Evolutionary conservation across 495 filamentous ascomycete genomes (phyloP), one percentile per base, ranked within the genome.

Genomic region (Neurospora tetrasperma): DNA sequence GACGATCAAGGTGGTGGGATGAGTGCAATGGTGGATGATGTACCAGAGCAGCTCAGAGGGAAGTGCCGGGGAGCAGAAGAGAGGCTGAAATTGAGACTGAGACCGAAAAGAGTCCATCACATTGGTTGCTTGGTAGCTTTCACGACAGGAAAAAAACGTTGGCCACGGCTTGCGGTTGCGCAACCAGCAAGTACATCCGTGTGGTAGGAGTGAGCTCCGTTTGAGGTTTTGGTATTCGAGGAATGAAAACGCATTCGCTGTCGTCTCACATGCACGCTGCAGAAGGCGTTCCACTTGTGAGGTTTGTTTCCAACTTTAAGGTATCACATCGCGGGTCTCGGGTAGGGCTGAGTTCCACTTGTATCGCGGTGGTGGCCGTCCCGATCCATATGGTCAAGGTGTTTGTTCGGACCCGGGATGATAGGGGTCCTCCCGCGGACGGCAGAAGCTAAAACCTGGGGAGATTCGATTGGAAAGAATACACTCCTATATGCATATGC

Each of bases 1-100:
- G 78, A 96, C 84, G 70, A 97, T 80, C 16, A 97, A 79, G 0
- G 87, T 89, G 2, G 88, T 90, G 3, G 88, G 84, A 74, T 81
- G 77, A 44, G 76, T 69, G 76, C 90, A 86, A 39, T 83, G 79
- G 42, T 88, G 75, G 42, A 97, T 81, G 39, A 95, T 79, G 77
- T 88, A 87, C 71, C 85, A 81, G 31, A 96, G 81, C 71, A 96
- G 86, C 74, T 90, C 88, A 8, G 87, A 80, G 12, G 88, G 85
- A 31, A 84, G 79, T 23, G 86, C 80, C 16, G 85, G 84, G 5
- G 86, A 83, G 69, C 89, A 80, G 42, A 88, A 80, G 43, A 83
- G 73, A 12, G 86, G 86, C 27, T 79, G 42, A 2, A 73, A 46
- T 2, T 16, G 70, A 77, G 73, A 23, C 27, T 23, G 12, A 40